Base-by-base conservation (phyloP, 768 basidiomycete genomes). In the Agrocybe chaxingu region DNA sequence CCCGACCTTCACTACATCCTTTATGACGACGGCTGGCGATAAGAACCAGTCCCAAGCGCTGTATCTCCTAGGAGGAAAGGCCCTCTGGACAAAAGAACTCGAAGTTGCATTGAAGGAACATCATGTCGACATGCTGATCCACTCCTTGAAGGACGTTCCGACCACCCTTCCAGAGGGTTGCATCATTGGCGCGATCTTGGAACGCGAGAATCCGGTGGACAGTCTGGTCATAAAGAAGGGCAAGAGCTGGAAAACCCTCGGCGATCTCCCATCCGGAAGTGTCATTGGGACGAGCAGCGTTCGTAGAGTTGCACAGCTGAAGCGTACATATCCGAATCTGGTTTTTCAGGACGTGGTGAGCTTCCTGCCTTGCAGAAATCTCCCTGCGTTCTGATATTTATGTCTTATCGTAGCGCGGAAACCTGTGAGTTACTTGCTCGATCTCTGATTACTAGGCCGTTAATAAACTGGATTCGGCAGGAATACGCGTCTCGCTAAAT, bases 231-330 rank as follows among this genome's bases (percentile, higher is more conserved):
- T 96, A 47, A 92, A 88, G 72, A 70, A 78, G 46, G 94, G 88
- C 3, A 63, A 68, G 47, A 52, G 53, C 4, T 95, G 87, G 77
- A 88, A 77, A 64, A 77, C 64, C 1, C 69, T 99, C 42, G 85
- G 84, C 31, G 95, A 98, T 31, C 63, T 98, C 37, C 94, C 96
- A 1, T 78, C 79, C 9, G 94, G 93, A 8, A 88, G 85, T 58
- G 87, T 95, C 7, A 83, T 99, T n/a, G 97, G 97, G 10, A 98
- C 97, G 39, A 92, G 92, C 59, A 94, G 91, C 67, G 92, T 99
- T 31, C 78, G 97, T 45, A 72, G 97, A 52, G 85, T 96, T 29
- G 96, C 97, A 6, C 95, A 98, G 66, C 65, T 98, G 53, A 85
- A 84, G 69, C 77, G 88, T 57, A 78, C 73, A 48, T 95, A 81